Percentiles rank a stretch among this genome's conserved stretches.
These are phyloP conservation scores for Dentipellis fragilis DNA, from an alignment of 768 basidiomycete genomes.

Conservation along the genomic window DNA sequence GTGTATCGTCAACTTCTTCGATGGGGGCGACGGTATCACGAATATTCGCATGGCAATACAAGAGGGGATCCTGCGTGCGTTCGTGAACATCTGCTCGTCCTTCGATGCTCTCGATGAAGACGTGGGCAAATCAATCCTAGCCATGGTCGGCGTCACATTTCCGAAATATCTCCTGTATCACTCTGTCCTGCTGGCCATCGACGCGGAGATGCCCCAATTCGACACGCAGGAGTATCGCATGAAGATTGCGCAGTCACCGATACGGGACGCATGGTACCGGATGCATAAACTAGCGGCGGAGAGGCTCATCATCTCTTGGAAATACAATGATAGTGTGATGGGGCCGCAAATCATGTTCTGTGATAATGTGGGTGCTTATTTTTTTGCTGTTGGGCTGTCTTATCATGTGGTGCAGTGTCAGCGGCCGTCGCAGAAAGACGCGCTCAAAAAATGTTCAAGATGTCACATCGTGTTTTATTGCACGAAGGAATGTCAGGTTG, in stretches of 20 bases:
- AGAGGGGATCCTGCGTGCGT: conserved; percentile 24
- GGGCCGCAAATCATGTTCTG: neutral
- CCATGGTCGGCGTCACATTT: neutral
- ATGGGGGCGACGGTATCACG: conserved; percentile 27
- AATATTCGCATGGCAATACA: conserved; percentile 25
- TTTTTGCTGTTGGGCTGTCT: neutral
- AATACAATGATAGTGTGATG: neutral
- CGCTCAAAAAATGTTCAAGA: conserved; percentile 24
- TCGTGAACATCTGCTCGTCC: conserved; percentile 19
- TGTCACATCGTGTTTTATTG: conserved; percentile 29
- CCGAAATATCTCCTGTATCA: neutral
- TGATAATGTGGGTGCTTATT: neutral
- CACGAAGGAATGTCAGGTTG: conserved; percentile 28
- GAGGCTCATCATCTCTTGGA: neutral
- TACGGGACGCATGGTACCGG: neutral
- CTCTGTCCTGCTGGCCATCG: neutral
- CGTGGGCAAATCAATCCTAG: conserved; percentile 15
- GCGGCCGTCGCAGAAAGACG: conserved; percentile 24
- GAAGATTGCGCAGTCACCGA: neutral
- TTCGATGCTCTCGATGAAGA: conserved; percentile 19
- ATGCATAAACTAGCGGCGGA: neutral
- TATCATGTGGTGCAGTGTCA: conserved; percentile 20
- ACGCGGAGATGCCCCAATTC: neutral
- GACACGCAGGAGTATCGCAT: neutral
- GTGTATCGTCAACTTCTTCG: conserved; percentile 24